A percentile compares a stretch with the other conserved stretches of the same genome.
Evolutionary conservation across 495 filamentous ascomycete genomes (phyloP).

Genomic region (Parathielavia appendiculata): DNA sequence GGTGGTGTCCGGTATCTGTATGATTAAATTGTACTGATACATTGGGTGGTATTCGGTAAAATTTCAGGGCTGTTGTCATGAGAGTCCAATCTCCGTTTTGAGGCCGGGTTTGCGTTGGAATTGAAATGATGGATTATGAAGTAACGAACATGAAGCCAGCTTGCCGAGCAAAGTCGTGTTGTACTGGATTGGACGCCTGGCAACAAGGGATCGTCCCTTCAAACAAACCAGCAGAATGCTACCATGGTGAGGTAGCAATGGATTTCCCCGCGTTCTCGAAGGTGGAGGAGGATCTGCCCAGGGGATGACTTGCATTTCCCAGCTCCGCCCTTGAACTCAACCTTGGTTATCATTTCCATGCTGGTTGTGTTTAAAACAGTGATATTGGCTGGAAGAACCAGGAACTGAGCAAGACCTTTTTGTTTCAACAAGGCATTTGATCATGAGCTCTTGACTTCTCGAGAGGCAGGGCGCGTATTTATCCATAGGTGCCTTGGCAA

Average conservation of each 20-base stretch:
- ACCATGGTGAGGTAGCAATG: constrained; percentile 3
- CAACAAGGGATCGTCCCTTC: background rate
- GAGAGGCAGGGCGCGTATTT: no score
- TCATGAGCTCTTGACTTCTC: no score
- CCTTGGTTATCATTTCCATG: no score
- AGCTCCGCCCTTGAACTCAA: background rate
- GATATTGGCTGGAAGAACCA: no score
- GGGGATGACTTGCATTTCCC: constrained; percentile 4
- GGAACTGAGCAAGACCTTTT: no score
- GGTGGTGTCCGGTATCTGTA: constrained; percentile 14
- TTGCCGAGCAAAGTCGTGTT: background rate
- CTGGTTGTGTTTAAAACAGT: no score
- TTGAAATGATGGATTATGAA: background rate
- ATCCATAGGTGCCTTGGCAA: no score
- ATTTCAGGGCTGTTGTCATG: background rate
- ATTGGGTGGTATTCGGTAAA: background rate
- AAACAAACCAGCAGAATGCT: constrained; percentile 2
- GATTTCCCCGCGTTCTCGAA: background rate
- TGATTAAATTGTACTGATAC: constrained; percentile 13
- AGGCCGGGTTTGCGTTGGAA: background rate
- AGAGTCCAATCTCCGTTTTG: background rate
- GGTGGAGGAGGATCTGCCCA: no score
- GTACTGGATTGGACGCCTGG: background rate
- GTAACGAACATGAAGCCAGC: background rate
- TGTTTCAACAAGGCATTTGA: no score